Percentiles rank a stretch among this genome's conserved stretches.
Evolutionary conservation across 2,329 filamentous ascomycete genomes (phyloP).

Genomic region (Juglanconis sp.): DNA sequence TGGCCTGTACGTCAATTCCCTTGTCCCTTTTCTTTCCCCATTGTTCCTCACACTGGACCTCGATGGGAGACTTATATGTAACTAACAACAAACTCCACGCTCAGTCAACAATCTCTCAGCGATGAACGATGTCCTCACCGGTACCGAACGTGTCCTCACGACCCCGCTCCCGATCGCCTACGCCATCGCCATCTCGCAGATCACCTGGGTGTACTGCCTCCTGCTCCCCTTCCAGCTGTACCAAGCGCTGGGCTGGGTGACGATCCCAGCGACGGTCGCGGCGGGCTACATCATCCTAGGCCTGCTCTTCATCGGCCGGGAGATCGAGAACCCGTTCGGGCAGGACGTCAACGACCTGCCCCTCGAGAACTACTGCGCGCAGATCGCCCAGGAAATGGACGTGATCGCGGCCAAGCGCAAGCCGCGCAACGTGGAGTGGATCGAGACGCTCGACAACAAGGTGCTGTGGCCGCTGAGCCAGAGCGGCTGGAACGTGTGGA

Average conservation of each 20-base stretch:
- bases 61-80: background rate
- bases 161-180: constrained; percentile 72
- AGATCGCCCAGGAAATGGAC: constrained; percentile 62
- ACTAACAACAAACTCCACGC: background rate
- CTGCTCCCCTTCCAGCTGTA: constrained; percentile 71
- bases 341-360: constrained; percentile 66
- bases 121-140: constrained; percentile 63
- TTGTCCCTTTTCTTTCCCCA: background rate
- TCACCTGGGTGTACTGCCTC: constrained; percentile 73
- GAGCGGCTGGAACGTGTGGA: constrained; percentile 46
- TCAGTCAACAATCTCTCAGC: constrained; percentile 43
- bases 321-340: constrained; percentile 70
- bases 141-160: constrained; percentile 69
- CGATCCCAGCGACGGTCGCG: constrained; percentile 64
- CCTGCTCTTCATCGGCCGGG: constrained; percentile 62
- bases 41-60: background rate
- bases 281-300: constrained; percentile 73
- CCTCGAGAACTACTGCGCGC: constrained; percentile 62
- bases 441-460: constrained; percentile 34
- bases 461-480: constrained; percentile 41
- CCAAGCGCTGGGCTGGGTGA: constrained; percentile 59
- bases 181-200: constrained; percentile 72
- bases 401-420: constrained; percentile 55
- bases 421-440: constrained; percentile 50
- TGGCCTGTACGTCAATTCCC: constrained; percentile 39